Base-by-base conservation (phyloP, 2,329 filamentous ascomycete species). In the Xylaria digitata region DNA sequence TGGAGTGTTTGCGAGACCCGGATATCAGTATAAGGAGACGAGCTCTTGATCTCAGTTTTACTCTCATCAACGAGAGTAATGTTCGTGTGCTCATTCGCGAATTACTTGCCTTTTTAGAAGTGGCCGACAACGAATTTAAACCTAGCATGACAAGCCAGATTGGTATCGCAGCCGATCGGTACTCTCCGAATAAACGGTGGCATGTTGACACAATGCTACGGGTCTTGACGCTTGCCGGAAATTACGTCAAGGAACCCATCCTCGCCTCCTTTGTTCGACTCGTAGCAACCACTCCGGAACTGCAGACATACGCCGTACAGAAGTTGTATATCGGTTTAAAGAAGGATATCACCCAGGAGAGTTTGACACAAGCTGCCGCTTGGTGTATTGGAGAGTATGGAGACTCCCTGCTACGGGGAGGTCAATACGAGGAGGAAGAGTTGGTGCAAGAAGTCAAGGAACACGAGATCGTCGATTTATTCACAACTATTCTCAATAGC, bases 341-440 rank as follows among this genome's bases (percentile, higher is more conserved):
- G 79, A 96, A 97, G 72, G 96, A 99, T 74, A 97, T 99, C 74
- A 97, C 95, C 1, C 96, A 99, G 78, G 96, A 99, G 80, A 96
- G 94, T 70, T 82, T 99, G 70, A 97, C 94, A 8, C 87, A 98
- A 69, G 94, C 95, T 56, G 96, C 93, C 43, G 91, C 96, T 6
- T 99, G 96, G 96, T 96, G 96, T 61, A 97, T 99, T 78, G 96
- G 96, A 76, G 96, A 99, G 81, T 99, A 94, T 76, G 95, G 93
- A 13, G 96, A 99, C 79, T 88, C 92, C 21, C 85, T 99, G n/a
- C 85, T 99, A 42, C 88, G 88, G 67, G 94, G 94, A 42, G 94
- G 94, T 0, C 92, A 96, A 74, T 97, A 96, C 72, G 95, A 98
- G 78, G 94, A 97, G 77, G 94, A 97, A 78, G 95, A 97, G 75